A percentile compares a stretch with the other conserved stretches of the same genome.
Conservation (phyloP, 148 eudicot genomes). For the Rhododendron ferrugineum region DNA sequence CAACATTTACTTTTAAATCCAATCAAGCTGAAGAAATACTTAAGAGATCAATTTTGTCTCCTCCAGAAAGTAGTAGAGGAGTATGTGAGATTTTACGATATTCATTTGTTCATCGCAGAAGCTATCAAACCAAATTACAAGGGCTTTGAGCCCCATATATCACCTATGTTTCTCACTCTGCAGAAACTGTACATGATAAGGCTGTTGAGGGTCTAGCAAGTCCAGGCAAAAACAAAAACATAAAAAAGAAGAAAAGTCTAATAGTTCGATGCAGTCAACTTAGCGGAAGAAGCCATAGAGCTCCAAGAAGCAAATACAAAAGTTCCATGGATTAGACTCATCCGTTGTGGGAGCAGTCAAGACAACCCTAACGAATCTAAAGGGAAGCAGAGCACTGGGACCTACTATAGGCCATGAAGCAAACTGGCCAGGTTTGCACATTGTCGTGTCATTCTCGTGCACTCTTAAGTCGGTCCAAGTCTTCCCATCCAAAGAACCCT, state of each 20-base stretch:
- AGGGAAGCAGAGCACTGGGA: constrained; percentile 69
- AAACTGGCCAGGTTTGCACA: constrained; percentile 87
- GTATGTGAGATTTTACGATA: neutral
- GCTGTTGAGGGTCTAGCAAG: neutral
- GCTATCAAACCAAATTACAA: neutral
- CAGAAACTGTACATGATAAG: neutral
- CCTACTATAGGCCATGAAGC: constrained; percentile 76
- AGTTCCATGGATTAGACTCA: constrained; percentile 57
- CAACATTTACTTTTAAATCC: neutral
- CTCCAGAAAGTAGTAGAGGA: neutral
- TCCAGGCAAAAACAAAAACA: neutral
- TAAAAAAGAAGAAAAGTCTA: neutral
- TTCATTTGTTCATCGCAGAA: neutral
- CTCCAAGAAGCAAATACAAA: constrained; percentile 86
- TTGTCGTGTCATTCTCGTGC: constrained; percentile 71
- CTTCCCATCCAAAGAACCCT: constrained; percentile 88
- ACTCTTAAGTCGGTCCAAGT: constrained; percentile 72
- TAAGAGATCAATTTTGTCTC: neutral
- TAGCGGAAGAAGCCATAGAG: constrained; percentile 80
- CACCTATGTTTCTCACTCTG: neutral
- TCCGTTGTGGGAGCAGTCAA: constrained; percentile 74
- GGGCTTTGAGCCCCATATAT: neutral
- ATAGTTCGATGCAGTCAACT: neutral
- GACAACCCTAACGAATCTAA: constrained; percentile 71
- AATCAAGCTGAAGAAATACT: neutral